phyloP scores from a whole-genome alignment of 2,329 filamentous ascomycete species.

The Pseudogymnoascus sp. region DNA sequence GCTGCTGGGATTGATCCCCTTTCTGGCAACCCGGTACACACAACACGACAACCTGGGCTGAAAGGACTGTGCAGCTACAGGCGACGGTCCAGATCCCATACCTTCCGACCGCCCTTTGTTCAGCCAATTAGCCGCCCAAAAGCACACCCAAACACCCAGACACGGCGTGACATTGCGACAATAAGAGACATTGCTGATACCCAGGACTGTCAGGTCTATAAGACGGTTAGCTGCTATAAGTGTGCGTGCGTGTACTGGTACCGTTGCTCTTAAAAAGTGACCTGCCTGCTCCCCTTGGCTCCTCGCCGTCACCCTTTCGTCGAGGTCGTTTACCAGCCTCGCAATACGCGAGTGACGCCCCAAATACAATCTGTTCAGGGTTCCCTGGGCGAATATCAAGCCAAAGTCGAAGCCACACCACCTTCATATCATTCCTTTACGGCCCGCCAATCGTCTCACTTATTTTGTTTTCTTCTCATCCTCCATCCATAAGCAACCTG shows the following conservation, averaged over 20 bases:
- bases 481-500: not conserved
- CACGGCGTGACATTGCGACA: conserved; percentile 1
- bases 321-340: not conserved
- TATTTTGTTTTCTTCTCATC: not conserved
- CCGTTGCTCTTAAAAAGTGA: conserved; percentile 2
- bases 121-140: conserved; percentile 3
- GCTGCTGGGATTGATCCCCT: conserved; percentile 2
- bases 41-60: not conserved
- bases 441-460: not conserved
- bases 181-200: conserved; percentile 2
- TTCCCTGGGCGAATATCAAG: not conserved
- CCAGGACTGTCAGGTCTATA: not conserved
- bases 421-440: not conserved
- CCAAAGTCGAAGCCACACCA: not conserved
- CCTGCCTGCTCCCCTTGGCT: not conserved
- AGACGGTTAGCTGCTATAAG: not conserved
- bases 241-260: not conserved
- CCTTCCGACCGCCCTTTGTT: not conserved
- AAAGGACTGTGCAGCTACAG: conserved; percentile 2
- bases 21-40: conserved; percentile 7
- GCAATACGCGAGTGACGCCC: not conserved
- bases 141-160: not conserved
- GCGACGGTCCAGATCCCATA: not conserved
- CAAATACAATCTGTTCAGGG: not conserved
- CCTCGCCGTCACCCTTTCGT: not conserved